These are phyloP conservation scores for Malus hybrid DNA, from an alignment of 331 rosid genomes.

Conservation along the genomic window DNA sequence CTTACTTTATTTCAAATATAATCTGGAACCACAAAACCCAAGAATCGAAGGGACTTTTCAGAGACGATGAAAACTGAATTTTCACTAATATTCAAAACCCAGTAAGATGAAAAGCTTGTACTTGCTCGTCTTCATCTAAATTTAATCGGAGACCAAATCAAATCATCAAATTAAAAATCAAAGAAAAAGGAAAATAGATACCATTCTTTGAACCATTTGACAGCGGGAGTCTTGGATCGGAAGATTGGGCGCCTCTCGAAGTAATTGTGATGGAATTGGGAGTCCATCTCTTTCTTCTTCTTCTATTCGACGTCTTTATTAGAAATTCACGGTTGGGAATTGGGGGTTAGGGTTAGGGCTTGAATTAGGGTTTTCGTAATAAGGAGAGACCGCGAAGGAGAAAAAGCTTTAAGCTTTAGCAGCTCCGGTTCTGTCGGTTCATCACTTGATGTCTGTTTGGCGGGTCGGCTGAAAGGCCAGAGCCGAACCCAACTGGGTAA, in stretches of 20 bases:
- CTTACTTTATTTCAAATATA: not conserved
- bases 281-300: slow-evolving; percentile 45
- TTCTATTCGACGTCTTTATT: not conserved
- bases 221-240: slow-evolving; percentile 61
- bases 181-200: not conserved
- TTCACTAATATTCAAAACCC: not conserved
- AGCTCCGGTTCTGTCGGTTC: not conserved
- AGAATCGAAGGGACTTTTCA: not conserved
- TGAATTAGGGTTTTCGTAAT: not conserved
- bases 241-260: slow-evolving; percentile 66
- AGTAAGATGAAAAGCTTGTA: not conserved
- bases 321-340: not conserved
- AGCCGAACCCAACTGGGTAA: not conserved
- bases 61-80: not conserved
- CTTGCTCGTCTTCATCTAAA: not conserved
- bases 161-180: not conserved
- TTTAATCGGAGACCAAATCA: not conserved
- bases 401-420: not conserved
- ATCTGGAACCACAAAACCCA: too few relatives aligned
- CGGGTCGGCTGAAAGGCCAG: not conserved
- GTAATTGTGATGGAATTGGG: slow-evolving; percentile 52
- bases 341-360: slow-evolving; percentile 3
- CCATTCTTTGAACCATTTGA: slow-evolving; percentile 83
- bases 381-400: not conserved
- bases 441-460: not conserved